These are phyloP conservation scores for Mortierella sp. DNA, from an alignment of 371 early-diverging fungal genomes.

Conservation along the genomic window DNA sequence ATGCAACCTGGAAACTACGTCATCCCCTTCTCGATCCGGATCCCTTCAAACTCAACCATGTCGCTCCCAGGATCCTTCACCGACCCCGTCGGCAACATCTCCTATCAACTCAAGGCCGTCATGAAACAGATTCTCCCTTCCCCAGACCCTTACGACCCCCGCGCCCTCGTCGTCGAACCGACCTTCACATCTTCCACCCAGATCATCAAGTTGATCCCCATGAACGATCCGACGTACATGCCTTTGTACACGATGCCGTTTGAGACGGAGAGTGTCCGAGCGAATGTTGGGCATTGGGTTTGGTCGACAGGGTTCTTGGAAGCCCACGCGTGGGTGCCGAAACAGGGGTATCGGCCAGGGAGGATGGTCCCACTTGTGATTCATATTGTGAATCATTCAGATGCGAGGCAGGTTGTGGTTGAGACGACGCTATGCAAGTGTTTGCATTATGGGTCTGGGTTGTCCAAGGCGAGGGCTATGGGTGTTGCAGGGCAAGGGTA, in stretches of 20 bases:
- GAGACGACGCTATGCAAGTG: conserved; percentile 54
- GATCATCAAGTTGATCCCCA: conserved; percentile 53
- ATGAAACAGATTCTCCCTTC: conserved; percentile 56
- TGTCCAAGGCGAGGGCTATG: conserved; percentile 45
- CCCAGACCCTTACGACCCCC: conserved; percentile 41
- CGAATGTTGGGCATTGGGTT: conserved; percentile 55
- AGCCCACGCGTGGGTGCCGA: conserved; percentile 52
- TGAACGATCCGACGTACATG: conserved; percentile 52
- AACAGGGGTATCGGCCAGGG: conserved; percentile 54
- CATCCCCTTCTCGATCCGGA: conserved; percentile 56
- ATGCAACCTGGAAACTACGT: conserved; percentile 58
- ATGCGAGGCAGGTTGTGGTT: conserved; percentile 43
- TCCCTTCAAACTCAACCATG: conserved; percentile 45
- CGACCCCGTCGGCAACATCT: conserved; percentile 44
- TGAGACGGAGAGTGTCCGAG: conserved; percentile 48
- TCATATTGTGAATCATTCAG: conserved; percentile 57
- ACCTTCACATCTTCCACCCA: conserved; percentile 42
- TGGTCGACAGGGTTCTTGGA: conserved; percentile 58
- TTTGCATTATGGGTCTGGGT: conserved; percentile 48
- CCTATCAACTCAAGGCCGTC: conserved; percentile 49
- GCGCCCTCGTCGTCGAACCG: conserved; percentile 41
- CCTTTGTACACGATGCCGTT: conserved; percentile 45
- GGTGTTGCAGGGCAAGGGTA: conserved; percentile 41
- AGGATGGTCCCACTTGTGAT: conserved; percentile 52
- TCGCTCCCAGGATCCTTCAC: conserved; percentile 56